phyloP scores from a whole-genome alignment of 352 stramenopile species.

The Hyaloperonospora arabidopsidis region DNA sequence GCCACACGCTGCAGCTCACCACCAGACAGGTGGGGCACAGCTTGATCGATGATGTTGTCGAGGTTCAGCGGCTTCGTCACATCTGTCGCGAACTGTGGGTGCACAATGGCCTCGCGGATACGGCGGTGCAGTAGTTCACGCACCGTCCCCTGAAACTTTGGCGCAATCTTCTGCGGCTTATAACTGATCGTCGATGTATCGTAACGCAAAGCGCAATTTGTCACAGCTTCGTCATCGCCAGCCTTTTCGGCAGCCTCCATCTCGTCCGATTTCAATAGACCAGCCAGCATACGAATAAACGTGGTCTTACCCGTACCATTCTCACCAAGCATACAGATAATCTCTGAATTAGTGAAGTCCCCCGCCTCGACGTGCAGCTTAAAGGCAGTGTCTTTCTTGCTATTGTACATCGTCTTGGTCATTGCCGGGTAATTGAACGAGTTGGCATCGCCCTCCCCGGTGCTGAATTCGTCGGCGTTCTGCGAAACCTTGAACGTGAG shows the following conservation, averaged over 20 bases:
- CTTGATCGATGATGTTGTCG: slow-evolving; percentile 98
- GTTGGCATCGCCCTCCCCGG: slow-evolving; percentile 83
- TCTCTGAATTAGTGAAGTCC: slow-evolving; percentile 98
- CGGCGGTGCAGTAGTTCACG: slow-evolving; percentile 96
- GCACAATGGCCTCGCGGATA: slow-evolving; percentile 95
- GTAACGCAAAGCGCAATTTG: slow-evolving; percentile 73
- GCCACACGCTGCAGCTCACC: slow-evolving; percentile 98
- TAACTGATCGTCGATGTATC: slow-evolving; percentile 89
- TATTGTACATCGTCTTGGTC: slow-evolving; percentile 97
- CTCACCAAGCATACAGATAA: slow-evolving; percentile 98
- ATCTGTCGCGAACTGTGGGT: slow-evolving; percentile 98
- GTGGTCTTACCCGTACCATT: slow-evolving; percentile 99
- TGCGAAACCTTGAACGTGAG: slow-evolving; percentile 98
- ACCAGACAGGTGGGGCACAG: slow-evolving; percentile 96
- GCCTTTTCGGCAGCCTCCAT: slow-evolving; percentile 79
- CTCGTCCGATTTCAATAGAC: slow-evolving; percentile 97
- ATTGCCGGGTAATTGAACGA: slow-evolving; percentile 96
- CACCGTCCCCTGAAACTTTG: slow-evolving; percentile 93
- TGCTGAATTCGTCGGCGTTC: slow-evolving; percentile 82
- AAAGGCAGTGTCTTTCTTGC: slow-evolving; percentile 91
- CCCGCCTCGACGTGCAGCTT: slow-evolving; percentile 96
- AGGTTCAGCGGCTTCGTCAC: slow-evolving; percentile 98
- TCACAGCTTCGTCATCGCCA: slow-evolving; percentile 62
- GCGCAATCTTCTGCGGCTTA: slow-evolving; percentile 99
- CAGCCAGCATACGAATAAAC: slow-evolving; percentile 99